Base-by-base conservation (phyloP, 2,329 filamentous ascomycete genomes). In the Sporothrix schenckii region DNA sequence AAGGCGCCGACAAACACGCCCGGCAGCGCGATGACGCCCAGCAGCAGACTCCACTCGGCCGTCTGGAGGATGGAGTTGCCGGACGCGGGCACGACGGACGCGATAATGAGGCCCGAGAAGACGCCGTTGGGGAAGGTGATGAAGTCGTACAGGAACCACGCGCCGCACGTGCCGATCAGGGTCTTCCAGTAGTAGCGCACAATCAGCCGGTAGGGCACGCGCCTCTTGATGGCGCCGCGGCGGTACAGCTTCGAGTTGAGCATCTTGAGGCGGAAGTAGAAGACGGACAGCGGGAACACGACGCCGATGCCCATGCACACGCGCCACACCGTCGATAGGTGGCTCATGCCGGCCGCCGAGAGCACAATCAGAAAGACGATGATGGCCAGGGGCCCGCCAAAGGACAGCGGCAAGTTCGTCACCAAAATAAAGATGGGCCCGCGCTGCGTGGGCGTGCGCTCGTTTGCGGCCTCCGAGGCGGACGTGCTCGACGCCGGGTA, bases 341-440 rank as follows among this genome's bases (percentile, higher is more conserved):
- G 78, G 47, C 74, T 74, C 52, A 74, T 73, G 67, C 82, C 79
- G 5, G 84, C 82, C 72, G 83, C 85, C 0, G 85, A 80, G 0
- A 87, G 79, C 3, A 87, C 75, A 0, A 87, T 79, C 10, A 87
- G 76, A 1, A 85, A 83, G 0, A 86, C 81, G 0, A 85, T 76
- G 0, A 82, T 83, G 3, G 81, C 83, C 74, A 82, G 84, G 2
- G 85, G 82, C 69, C 85, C 87, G 0, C 85, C 85, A 11, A 87
- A 71, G 1, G 63, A 79, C 73, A 41, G 80, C 78, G 85, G 83
- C 6, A 87, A 76, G 73, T 87, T 83, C 1, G 82, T 81, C 14
- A 86, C 79, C 79, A 87, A 81, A n/a, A 85, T 84, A 70, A 88
- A 86, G 75, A 87, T 83, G 76, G 87, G 85, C 3, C 86, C 78